phyloP scores from a whole-genome alignment of 2,329 filamentous ascomycete genomes.

The Capronia epimyces region DNA sequence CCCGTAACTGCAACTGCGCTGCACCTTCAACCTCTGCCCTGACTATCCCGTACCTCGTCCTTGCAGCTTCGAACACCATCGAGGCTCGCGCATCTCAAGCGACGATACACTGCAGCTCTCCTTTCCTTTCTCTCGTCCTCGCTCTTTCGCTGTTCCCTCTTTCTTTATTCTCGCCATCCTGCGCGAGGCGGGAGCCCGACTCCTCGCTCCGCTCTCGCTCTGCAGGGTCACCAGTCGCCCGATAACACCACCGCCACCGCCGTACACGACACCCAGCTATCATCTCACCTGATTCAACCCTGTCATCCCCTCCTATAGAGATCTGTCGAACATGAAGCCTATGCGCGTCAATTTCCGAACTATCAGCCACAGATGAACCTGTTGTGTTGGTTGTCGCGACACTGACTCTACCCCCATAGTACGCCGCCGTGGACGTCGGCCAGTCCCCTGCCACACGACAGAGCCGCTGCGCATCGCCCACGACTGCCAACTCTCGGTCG shows the following conservation, averaged over 20 bases:
- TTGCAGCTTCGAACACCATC: background rate
- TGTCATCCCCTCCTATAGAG: constrained; percentile 3
- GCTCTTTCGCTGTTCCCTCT: background rate
- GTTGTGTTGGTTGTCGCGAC: constrained; percentile 17
- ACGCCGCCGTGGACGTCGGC: background rate
- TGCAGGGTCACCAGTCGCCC: constrained; percentile 6
- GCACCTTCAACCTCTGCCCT: background rate
- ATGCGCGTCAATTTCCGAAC: constrained; percentile 7
- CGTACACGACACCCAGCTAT: constrained; percentile 6
- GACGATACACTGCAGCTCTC: background rate
- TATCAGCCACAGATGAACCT: constrained; percentile 6
- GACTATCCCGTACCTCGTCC: background rate
- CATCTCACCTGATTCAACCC: constrained; percentile 12
- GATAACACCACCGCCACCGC: constrained; percentile 14
- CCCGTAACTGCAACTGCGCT: background rate
- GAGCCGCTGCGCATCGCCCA: background rate
- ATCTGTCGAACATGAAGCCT: constrained; percentile 16
- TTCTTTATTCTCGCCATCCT: background rate
- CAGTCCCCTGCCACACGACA: background rate
- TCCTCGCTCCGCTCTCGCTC: constrained; percentile 1
- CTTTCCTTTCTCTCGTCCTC: background rate
- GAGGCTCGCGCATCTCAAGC: background rate
- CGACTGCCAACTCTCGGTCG: background rate
- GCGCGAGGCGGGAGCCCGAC: background rate
- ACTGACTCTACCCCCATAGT: constrained; percentile 16